Percentiles rank a stretch among this genome's conserved stretches.
Conservation (phyloP, 164 flowering plant genomes). For the Warburgia ugandensis region DNA sequence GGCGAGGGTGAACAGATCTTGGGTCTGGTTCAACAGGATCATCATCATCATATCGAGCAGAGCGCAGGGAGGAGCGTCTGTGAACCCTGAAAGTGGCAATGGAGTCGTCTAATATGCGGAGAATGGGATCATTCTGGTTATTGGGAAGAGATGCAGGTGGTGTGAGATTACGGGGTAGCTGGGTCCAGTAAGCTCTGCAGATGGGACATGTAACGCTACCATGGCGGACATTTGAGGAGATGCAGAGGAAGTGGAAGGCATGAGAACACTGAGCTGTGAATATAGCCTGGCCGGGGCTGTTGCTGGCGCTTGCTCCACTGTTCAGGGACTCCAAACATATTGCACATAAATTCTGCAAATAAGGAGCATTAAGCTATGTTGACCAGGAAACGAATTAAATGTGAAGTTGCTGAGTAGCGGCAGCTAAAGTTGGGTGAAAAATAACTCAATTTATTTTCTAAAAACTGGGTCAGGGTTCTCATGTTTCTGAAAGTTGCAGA, state of each 20-base stretch:
- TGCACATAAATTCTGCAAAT: constrained; percentile 71
- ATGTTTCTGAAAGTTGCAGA: too few relatives aligned
- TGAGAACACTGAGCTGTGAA: constrained; percentile 93
- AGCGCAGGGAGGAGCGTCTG: constrained; percentile 69
- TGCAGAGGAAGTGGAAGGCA: constrained; percentile 78
- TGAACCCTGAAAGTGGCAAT: constrained; percentile 75
- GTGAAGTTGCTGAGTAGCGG: background rate
- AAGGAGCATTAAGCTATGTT: background rate
- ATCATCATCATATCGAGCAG: constrained; percentile 68
- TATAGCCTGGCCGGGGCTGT: constrained; percentile 56
- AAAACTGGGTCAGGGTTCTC: too few relatives aligned
- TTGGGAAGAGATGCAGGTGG: constrained; percentile 24
- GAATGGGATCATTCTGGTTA: constrained; percentile 53
- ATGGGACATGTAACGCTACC: constrained; percentile 89
- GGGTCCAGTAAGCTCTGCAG: constrained; percentile 89
- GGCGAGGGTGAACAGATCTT: constrained; percentile 30
- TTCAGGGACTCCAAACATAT: constrained; percentile 77
- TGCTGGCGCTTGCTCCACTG: constrained; percentile 30
- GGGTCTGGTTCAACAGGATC: constrained; percentile 64
- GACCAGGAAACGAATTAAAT: background rate
- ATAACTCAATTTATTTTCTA: too few relatives aligned
- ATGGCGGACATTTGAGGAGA: constrained; percentile 84
- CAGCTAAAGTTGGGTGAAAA: background rate
- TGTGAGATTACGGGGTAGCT: constrained; percentile 62
- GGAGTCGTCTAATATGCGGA: constrained; percentile 83